Evolutionary conservation across 495 filamentous ascomycete species (phyloP).

Genomic region (Neurospora sp.): DNA sequence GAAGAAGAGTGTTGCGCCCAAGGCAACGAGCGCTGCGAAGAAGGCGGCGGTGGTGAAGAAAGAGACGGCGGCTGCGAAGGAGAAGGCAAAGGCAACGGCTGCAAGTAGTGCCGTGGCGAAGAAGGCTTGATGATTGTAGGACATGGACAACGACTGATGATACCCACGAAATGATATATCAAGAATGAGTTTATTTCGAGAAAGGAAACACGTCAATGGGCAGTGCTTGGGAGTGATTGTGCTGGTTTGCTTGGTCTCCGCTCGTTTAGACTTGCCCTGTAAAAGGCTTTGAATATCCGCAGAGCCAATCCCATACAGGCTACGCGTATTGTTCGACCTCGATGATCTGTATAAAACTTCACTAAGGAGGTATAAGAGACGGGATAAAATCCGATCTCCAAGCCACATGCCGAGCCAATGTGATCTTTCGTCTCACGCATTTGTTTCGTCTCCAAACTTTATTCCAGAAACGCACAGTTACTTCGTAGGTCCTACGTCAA

Average conservation of each 20-base stretch:
- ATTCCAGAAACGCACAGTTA: neutral
- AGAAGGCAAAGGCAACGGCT: neutral
- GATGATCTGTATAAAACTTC: no score
- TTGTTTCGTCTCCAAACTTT: neutral
- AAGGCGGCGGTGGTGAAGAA: neutral
- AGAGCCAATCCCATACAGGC: neutral
- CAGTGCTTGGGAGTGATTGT: no score
- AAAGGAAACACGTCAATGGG: no score
- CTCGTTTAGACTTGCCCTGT: no score
- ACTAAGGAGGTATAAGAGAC: neutral
- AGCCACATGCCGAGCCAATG: neutral
- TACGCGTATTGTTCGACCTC: no score
- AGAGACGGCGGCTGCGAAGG: neutral
- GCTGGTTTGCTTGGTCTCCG: no score
- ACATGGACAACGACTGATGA: neutral
- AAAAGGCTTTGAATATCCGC: neutral
- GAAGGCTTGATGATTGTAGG: neutral
- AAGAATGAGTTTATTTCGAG: no score
- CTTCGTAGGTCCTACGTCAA: neutral
- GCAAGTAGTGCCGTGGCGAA: neutral
- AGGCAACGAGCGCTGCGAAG: neutral
- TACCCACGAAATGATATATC: neutral
- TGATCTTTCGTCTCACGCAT: neutral
- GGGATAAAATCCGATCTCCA: neutral
- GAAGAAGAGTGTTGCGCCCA: neutral